phyloP scores from a whole-genome alignment of 805 yeast genomes.

The Millerozyma acaciae region DNA sequence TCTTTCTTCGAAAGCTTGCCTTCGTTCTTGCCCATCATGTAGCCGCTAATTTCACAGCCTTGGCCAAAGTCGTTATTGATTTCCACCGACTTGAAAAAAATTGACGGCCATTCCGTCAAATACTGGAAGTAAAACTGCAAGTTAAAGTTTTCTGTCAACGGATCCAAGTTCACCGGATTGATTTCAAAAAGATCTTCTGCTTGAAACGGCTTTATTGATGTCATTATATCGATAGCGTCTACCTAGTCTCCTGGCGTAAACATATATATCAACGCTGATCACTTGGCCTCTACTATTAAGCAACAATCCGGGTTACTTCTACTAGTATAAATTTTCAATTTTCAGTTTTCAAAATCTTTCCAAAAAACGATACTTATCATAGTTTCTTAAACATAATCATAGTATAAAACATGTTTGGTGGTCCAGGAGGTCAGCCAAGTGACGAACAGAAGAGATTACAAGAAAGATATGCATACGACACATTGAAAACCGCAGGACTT shows the following conservation, averaged over 20 bases:
- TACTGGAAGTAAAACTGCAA: conserved; percentile 81
- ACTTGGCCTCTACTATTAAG: no score
- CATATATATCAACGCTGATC: no score
- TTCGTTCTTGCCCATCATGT: conserved; percentile 96
- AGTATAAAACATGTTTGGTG: conserved; percentile 47
- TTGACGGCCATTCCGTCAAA: conserved; percentile 79
- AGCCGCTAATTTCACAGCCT: conserved; percentile 47
- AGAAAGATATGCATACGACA: conserved; percentile 57
- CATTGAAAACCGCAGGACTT: conserved; percentile 56
- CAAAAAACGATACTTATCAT: no score
- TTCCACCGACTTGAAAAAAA: conserved; percentile 74
- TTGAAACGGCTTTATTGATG: conserved; percentile 82
- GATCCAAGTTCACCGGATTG: conserved; percentile 79
- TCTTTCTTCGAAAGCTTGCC: conserved; percentile 63
- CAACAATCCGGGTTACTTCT: conserved; percentile 5
- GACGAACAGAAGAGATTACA: conserved; percentile 68
- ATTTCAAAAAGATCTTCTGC: conserved; percentile 76
- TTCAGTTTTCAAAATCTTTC: no score
- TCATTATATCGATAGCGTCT: no score
- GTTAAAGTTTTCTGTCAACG: conserved; percentile 88
- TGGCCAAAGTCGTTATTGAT: conserved; percentile 15
- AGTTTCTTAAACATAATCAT: no score
- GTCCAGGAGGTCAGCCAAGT: conserved; percentile 45
- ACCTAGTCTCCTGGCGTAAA: neutral
- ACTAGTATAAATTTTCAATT: neutral